Evolutionary conservation across 169 alveolate species (phyloP), one percentile per base, ranked within the genome.

Genomic region (Besnoitia besnoiti): DNA sequence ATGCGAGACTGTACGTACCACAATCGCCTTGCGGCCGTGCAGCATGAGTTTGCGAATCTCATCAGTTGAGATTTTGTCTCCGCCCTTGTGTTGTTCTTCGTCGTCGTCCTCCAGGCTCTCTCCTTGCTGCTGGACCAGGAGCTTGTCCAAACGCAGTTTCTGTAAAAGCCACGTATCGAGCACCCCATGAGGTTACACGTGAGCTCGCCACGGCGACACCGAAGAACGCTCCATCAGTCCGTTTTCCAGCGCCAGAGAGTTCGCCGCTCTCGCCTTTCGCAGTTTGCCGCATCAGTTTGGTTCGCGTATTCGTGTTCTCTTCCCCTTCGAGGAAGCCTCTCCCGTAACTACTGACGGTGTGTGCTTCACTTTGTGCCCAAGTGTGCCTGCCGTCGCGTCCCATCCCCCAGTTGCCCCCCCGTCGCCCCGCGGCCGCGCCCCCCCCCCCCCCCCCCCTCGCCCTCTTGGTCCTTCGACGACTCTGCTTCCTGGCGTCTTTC

Each of bases 21-120:
- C 93, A 39, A 97, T 94, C 47, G 98, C 98, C 90, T 95, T 95
- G 73, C 94, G 94, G 76, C 98, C 98, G 85, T 97, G 98, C 77
- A 95, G 95, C 97, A 97, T 95, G 92, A 97, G 93, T 93, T 94
- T 93, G 73, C 97, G 92, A 85, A 97, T 96, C 80, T 97, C 98
- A 49, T 97, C 97, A 0, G 97, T 95, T 30, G 98, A 94, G 27
- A 97, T 93, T 77, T 95, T 95, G 47, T 94, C 97, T 51, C 94
- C 95, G 47, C 94, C 85, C 3, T 51, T 91, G 44, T 93, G 96
- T 21, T 91, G 90, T 93, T 89, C 89, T 35, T 94, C 96, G 35
- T 89, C 94, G n/a, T 79, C 91, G 35, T 76, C 95, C 33, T 76
- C 93, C n/a, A 76, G 59, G 39, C 61, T 90, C 51, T 75, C 92